Evolutionary conservation across 495 filamentous ascomycete genomes (phyloP), one percentile per base, ranked within the genome.

Genomic region (Xylaria grammica): DNA sequence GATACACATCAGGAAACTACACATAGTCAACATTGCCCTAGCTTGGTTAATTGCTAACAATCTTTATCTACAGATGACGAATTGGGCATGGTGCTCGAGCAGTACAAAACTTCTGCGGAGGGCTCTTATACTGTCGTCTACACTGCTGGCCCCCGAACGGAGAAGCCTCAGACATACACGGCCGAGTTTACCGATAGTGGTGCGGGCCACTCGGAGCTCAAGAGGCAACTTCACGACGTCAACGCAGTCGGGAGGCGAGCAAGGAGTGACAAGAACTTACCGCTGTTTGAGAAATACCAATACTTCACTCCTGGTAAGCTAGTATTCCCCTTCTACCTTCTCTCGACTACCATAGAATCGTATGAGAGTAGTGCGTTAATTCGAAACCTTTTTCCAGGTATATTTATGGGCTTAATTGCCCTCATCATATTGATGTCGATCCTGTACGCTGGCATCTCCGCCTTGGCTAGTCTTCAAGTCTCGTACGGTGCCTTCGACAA

Each of bases 401-500:
- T 98, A 63, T 97, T 97, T 74, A 94, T 94, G 86, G 87, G 86
- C 15, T 74, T 96, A 24, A 70, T 94, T 30, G 69, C 71, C 4
- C 50, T 79, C 1, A 42, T 93, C 27, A 68, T 97, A 38, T 83
- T 96, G 48, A 69, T 96, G 40, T 77, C 84, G 22, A 92, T 98
- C 66, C 76, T 97, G 19, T 89, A 88, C 69, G 87, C 92, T 54
- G 95, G 87, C 26, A 79, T 98, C 53, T 84, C 71, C 60, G 92
- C 91, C 22, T 78, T 99, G 7, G 78, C 84, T 6, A 93, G 93
- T 64, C 80, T 99, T 40, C 80, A 97, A 75, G 91, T 98, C 13
- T 87, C 90, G 10, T 98, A 98, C 78, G 91, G 89, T 52, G 93
- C 95, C 1, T 99, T 99, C 75, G 93, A 96, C 72, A 97, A 95